Evolutionary conservation across 176 grass and related monocot genomes (phyloP), one percentile per base, ranked within the genome.

Genomic region (Cenchrus americanus): DNA sequence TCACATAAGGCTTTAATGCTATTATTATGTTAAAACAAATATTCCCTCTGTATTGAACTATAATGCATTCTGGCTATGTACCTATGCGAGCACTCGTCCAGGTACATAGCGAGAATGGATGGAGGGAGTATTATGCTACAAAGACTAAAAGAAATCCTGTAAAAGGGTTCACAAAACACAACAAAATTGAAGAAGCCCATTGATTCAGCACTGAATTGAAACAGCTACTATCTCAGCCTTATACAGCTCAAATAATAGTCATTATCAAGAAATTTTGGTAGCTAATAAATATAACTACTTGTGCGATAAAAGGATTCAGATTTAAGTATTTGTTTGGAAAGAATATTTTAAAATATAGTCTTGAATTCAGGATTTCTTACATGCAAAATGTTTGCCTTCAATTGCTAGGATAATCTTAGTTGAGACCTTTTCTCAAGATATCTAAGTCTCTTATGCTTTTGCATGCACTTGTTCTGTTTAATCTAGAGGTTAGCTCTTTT

Each of bases 401-500:
- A 7, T 73, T 73, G 8, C 24, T 73, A 53, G 71, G 23, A 34
- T 32, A 8, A 19, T 73, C 26, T 75, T 75, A 13, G 1, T 55
- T 9, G 9, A 54, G 2, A 54, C 14, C 49, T 37, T 51, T 51
- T 54, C 15, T 74, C 49, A 54, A 32, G 24, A 74, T 53, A 41
- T 10, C 41, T 43, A 61, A 14, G 49, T 41, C 73, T 10, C 22
- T 7, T 41, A 58, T 76, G 54, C 74, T 24, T 55, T 14, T 60
- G 19, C 34, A 43, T 60, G 11, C 47, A 76, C 21, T 43, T 60
- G 34, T 42, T 58, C n/a, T 58, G 7, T 18, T 41, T n/a, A 59
- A 76, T 22, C 11, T 41, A 42, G 52, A 57, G 72, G 72, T 74
- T 52, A 19, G 49, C 30, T 74, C 71, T 48, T 73, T 73, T 51